Evolutionary conservation across 2,329 filamentous ascomycete species (phyloP).

Genomic region (Aspergillus sp.): DNA sequence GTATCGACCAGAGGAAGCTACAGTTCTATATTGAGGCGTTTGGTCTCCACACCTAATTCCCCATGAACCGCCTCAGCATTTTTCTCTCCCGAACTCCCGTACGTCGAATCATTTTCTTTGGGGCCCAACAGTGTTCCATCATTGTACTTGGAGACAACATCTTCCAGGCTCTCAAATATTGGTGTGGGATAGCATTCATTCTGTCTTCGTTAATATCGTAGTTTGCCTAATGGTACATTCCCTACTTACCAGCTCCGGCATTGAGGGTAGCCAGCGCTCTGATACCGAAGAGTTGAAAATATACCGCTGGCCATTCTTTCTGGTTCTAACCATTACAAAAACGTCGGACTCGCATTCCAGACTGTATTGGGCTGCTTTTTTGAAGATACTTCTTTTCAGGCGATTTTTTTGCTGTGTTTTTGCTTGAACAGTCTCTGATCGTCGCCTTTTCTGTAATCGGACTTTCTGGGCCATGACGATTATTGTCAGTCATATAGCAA

Average conservation of each 20-base stretch:
- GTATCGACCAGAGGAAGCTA: no score
- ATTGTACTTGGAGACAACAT: background rate
- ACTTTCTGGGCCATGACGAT: background rate
- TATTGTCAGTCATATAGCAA: no score
- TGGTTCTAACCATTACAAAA: constrained; percentile 1
- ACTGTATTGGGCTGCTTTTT: constrained; percentile 1
- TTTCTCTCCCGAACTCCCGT: background rate
- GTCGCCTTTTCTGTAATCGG: background rate
- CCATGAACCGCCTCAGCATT: background rate
- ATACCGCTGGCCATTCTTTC: constrained; percentile 1
- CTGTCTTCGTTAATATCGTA: background rate
- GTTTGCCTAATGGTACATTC: background rate
- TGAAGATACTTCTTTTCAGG: background rate
- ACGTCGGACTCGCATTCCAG: background rate
- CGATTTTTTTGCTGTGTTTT: constrained; percentile 1
- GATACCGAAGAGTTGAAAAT: background rate
- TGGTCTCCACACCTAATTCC: no score
- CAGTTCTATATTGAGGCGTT: no score
- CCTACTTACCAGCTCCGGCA: background rate
- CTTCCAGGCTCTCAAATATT: constrained; percentile 2
- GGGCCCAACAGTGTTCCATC: background rate
- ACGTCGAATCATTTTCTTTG: background rate
- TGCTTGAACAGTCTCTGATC: background rate
- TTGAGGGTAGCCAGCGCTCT: constrained; percentile 1
- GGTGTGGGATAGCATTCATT: constrained; percentile 1